These are phyloP conservation scores for Phytopythium chamaehyphon DNA, from an alignment of 352 stramenopile genomes.

Conservation along the genomic window DNA sequence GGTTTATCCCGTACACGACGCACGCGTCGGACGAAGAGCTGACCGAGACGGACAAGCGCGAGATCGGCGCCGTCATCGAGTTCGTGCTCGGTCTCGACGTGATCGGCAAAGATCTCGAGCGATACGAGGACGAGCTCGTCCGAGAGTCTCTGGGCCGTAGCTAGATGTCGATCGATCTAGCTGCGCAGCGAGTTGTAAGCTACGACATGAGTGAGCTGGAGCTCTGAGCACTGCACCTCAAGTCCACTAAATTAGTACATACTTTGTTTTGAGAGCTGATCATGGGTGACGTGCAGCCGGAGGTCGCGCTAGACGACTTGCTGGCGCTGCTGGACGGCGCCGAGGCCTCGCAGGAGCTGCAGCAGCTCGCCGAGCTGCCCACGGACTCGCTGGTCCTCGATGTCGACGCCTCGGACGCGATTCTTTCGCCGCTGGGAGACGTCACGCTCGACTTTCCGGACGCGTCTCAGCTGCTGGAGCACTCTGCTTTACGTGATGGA, in stretches of 20 bases:
- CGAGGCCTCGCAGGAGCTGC: no score
- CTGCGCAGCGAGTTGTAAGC: no score
- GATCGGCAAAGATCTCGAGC: slow-evolving; percentile 25
- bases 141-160: slow-evolving; percentile 7
- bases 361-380: background rate
- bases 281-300: no score
- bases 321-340: slow-evolving; percentile 1
- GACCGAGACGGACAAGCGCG: slow-evolving; percentile 19
- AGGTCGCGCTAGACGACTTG: background rate
- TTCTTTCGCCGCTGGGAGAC: no score
- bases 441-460: no score
- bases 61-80: slow-evolving; percentile 25
- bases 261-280: no score
- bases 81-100: slow-evolving; percentile 28
- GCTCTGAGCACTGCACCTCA: no score
- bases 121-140: slow-evolving; percentile 24
- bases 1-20: background rate
- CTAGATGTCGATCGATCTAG: no score
- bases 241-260: no score
- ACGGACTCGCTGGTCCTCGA: background rate
- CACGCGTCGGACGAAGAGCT: slow-evolving; percentile 15
- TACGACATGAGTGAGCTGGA: no score
- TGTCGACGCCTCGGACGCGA: background rate
- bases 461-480: no score
- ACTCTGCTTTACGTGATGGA: no score